These are phyloP conservation scores for Plantago lanceolata DNA, from an alignment of 305 asterid species.

Conservation along the genomic window DNA sequence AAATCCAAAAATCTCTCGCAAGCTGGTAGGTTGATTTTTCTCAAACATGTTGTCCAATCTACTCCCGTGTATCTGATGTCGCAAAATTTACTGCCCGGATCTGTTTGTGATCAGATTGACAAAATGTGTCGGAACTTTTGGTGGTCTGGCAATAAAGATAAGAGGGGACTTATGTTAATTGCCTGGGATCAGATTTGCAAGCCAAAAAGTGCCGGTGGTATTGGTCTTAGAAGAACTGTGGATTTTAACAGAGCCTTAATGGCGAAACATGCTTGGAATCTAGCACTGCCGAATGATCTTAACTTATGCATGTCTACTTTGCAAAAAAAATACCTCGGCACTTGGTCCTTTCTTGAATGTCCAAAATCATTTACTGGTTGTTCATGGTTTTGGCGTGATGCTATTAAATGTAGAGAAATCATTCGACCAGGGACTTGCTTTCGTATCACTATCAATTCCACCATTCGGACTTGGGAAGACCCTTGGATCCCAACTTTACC, in stretches of 20 bases:
- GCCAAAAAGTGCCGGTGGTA: neutral
- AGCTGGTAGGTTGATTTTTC: neutral
- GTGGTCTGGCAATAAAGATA: neutral
- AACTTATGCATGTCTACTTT: neutral
- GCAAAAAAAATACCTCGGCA: neutral
- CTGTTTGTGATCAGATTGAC: neutral
- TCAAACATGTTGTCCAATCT: neutral
- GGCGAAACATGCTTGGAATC: neutral
- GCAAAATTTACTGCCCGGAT: neutral
- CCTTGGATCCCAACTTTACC: neutral
- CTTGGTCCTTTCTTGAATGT: neutral
- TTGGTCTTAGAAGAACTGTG: neutral
- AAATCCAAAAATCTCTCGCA: neutral
- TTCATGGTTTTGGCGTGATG: no score
- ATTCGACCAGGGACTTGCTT: neutral
- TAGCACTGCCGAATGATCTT: neutral
- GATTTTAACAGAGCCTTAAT: neutral
- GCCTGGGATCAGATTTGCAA: neutral
- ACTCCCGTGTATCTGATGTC: neutral
- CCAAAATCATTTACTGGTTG: no score
- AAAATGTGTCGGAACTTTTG: neutral
- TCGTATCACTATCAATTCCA: neutral
- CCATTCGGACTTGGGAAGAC: neutral
- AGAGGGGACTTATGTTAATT: no score
- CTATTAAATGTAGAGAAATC: no score